Evolutionary conservation across 208 protist genomes (phyloP), one percentile per base, ranked within the genome.

Genomic region (Crithidia thermophila): DNA sequence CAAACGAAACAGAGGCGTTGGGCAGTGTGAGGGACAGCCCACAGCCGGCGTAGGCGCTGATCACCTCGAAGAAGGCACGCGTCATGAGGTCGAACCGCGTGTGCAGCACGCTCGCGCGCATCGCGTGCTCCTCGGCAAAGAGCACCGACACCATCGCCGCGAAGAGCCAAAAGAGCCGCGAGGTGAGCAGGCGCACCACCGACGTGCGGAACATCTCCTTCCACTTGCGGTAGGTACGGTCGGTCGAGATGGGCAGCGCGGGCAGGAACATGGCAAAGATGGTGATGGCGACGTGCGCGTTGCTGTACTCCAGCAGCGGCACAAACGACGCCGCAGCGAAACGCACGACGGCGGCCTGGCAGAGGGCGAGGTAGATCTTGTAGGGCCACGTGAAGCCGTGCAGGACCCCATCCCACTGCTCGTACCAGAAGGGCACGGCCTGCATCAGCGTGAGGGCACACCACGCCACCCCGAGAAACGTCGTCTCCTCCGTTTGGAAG

Each of bases 251-350:
- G 28, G 88, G 88, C 40, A 94, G 70, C 2, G 88, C 80, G 0
- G 88, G 88, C 16, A 94, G 74, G 51, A 84, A 94, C 88, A 94
- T 91, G 63, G 77, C 78, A 20, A 94, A 47, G 42, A 94, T 88
- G 5, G 81, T 89, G 20, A 91, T 77, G 5, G 82, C 84, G 27
- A 94, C 79, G 62, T 94, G 88, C 21, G 79, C 77, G 53, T 84
- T 83, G 61, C 77, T 91, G 69, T 80, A 94, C n/a, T 85, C 74
- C 9, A 70, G 43, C 20, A 89, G 75, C 27, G 82, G 67, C 23
- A 94, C 61, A 71, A 94, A 91, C 30, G 75, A 84, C 9, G 77
- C 83, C 20, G 77, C 88, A 30, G 84, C 88, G 68, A 94, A 94
- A 49, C 88, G 84, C 18, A 89, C 75, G 1, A 75, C 79, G 47